Conservation (phyloP, 345 rosid species). For the Gossypium stocksii region DNA sequence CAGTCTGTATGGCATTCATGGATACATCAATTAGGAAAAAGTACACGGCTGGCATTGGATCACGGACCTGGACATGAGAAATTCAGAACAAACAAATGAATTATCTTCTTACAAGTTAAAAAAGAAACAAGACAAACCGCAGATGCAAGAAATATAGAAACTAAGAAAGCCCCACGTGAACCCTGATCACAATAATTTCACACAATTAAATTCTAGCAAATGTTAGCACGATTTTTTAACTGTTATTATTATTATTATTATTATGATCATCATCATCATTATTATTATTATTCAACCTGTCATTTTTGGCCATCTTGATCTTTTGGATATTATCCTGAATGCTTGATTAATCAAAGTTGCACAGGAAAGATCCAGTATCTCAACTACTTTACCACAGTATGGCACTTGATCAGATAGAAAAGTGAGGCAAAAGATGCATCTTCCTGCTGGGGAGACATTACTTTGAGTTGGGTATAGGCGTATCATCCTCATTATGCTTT, state of each 20-base stretch:
- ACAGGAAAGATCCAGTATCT: not conserved
- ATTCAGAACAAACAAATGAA: conserved; percentile 11
- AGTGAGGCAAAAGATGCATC: not conserved
- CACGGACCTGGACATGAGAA: conserved; percentile 64
- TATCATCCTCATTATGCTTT: not conserved
- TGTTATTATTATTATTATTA: not conserved
- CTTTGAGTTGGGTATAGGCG: not conserved
- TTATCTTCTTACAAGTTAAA: not conserved
- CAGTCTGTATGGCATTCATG: conserved; percentile 90
- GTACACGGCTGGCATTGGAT: conserved; percentile 95
- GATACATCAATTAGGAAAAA: conserved; percentile 96
- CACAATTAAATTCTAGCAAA: not conserved
- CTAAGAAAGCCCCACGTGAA: not conserved
- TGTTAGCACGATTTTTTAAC: not conserved
- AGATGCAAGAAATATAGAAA: not conserved
- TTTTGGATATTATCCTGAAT: not conserved
- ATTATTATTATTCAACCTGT: too few species aligned
- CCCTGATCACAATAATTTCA: not conserved
- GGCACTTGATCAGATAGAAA: not conserved
- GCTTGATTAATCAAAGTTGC: not conserved
- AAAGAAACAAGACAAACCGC: not conserved
- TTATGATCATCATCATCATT: too few species aligned
- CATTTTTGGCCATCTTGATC: not conserved
- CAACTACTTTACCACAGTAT: not conserved
- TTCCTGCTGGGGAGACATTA: not conserved